Percentiles rank a stretch among this genome's conserved stretches.
phyloP scores from a whole-genome alignment of 805 yeast species.

The Vanderwaltozyma verrucispora region DNA sequence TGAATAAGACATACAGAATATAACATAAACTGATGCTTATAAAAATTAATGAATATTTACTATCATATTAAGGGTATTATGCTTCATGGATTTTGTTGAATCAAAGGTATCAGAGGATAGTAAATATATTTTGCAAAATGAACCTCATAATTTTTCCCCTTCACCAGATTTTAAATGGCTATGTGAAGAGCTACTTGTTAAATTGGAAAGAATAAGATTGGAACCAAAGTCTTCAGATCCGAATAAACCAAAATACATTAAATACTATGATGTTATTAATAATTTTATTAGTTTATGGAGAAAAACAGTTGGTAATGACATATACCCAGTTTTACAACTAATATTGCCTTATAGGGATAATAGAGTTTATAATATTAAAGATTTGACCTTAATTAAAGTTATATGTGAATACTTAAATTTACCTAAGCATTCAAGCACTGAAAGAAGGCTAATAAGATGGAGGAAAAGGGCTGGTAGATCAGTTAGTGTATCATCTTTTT shows the following conservation, averaged over 20 bases:
- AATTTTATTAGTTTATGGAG: conserved; percentile 44
- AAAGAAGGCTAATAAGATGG: conserved; percentile 39
- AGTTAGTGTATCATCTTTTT: conserved; percentile 38
- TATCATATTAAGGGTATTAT: too few relatives aligned
- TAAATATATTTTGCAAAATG: not conserved
- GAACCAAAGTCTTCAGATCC: conserved; percentile 4
- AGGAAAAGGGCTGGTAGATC: conserved; percentile 35
- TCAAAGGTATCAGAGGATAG: too few relatives aligned
- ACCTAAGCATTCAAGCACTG: conserved; percentile 53
- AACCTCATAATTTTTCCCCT: conserved; percentile 24
- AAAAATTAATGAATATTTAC: too few relatives aligned
- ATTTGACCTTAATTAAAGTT: conserved; percentile 44
- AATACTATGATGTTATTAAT: conserved; percentile 23
- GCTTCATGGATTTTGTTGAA: too few relatives aligned
- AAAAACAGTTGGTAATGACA: conserved; percentile 44
- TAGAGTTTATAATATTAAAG: conserved; percentile 54
- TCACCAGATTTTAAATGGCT: conserved; percentile 32
- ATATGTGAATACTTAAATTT: conserved; percentile 45
- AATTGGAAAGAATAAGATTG: conserved; percentile 18
- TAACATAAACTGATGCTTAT: too few relatives aligned
- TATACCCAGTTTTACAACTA: conserved; percentile 57
- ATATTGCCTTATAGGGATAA: conserved; percentile 55
- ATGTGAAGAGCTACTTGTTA: conserved; percentile 25
- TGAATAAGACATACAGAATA: too few relatives aligned
- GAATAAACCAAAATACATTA: conserved; percentile 12